Evolutionary conservation across 768 basidiomycete genomes (phyloP), one percentile per base, ranked within the genome.

Genomic region (Hirschioporus abietinus): DNA sequence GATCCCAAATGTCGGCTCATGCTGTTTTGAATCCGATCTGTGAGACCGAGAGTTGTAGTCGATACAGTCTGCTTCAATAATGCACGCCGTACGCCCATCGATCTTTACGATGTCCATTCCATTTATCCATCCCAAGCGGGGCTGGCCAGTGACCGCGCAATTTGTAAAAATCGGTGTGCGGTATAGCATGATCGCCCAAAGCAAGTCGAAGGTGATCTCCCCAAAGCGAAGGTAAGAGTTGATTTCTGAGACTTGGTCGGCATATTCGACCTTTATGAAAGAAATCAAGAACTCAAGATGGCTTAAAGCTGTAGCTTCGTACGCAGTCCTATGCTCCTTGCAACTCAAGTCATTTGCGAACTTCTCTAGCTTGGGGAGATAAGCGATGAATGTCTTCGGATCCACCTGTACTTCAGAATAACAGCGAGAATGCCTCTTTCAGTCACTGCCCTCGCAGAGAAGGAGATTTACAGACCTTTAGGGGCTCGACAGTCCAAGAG

Each of bases 371-470:
- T 78, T 74, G 4, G 79, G 76, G 23, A 84, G 77, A 78, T 83
- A 86, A 2, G 83, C 81, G 35, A 89, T 75, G 72, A 88, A 80
- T 6, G 85, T 77, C 35, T 87, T 81, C 17, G 60, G 12, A 61
- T 61, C 60, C 60, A 88, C 74, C 86, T 87, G 69, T 18, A 18
- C 25, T 10, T 9, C 12, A 20, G 12, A 12, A 52, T 15, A 64
- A 63, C 36, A 35, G 59, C 24, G 30, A 42, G 18, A 58, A 25
- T 1, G 23, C 12, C 3, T n/a, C n/a, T 23, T 25, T 1, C 30
- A 30, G 30, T 30, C 30, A 52, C 20, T 5, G 12, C 12, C 12
- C 12, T 10, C 12, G 20, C 42, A 52, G 42, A 52, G 0, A 60
- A 17, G 30, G 12, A 15, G 42, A 36, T 52, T 2, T 7, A 67